A percentile compares a stretch with the other conserved stretches of the same genome.
phyloP scores from a whole-genome alignment of 2,329 filamentous ascomycete species.

The Epichloe coenophiala region DNA sequence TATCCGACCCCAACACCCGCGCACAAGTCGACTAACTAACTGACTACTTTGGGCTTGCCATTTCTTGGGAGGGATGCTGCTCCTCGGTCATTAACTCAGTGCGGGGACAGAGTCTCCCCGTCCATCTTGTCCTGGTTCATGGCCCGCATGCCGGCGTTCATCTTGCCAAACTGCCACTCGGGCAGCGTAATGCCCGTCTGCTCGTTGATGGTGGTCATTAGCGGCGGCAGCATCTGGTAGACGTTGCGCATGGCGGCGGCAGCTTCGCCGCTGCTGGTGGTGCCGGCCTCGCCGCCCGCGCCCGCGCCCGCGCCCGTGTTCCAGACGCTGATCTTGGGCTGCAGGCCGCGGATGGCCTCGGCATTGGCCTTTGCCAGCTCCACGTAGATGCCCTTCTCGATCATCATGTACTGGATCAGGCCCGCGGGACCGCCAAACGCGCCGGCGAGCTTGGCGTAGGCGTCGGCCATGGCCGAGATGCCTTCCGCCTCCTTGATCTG shows the following conservation, averaged over 20 bases:
- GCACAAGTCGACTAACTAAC: too few species aligned
- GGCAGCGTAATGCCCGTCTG: conserved; percentile 76
- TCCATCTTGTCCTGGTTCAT: conserved; percentile 9
- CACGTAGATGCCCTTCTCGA: conserved; percentile 68
- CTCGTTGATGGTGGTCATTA: conserved; percentile 76
- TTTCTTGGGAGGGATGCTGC: too few species aligned
- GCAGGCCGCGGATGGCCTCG: conserved; percentile 57
- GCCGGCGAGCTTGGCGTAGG: conserved; percentile 57
- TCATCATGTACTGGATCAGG: conserved; percentile 76
- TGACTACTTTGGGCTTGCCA: too few species aligned
- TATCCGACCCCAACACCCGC: too few species aligned
- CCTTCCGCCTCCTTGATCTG: conserved; percentile 67
- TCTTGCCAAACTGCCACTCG: conserved; percentile 53
- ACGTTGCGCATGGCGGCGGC: conserved; percentile 56
- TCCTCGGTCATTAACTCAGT: too few species aligned
- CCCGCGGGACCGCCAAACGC: conserved; percentile 69
- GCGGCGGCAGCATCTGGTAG: conserved; percentile 71
- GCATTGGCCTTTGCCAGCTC: conserved; percentile 69
- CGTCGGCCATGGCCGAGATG: conserved; percentile 62
- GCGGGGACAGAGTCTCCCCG: too few species aligned
- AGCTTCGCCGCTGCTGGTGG: conserved; percentile 26
- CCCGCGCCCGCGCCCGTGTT: conserved; percentile 50
- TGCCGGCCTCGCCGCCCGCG: conserved; percentile 39
- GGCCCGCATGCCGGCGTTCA: conserved; percentile 23
- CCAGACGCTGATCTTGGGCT: conserved; percentile 87